Evolutionary conservation across 2,329 filamentous ascomycete species (phyloP), one percentile per base, ranked within the genome.

Genomic region (Ophiostoma quercus): DNA sequence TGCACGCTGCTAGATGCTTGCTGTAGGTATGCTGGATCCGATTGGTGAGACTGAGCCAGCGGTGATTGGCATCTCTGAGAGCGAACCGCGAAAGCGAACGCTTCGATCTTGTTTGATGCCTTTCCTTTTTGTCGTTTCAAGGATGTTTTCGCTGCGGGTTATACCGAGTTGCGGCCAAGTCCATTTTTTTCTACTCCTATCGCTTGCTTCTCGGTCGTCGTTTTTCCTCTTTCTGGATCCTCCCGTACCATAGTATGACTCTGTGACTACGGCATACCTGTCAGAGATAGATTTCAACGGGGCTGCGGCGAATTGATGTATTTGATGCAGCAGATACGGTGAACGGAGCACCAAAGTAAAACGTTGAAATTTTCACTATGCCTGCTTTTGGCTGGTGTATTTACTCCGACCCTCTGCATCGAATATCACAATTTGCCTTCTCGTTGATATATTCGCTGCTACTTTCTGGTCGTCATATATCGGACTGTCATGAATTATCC

Each of bases 401-500:
- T 25, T 22, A 22, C 47, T 54, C n/a, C n/a, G 51, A 57, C 51
- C 51, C 51, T 57, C 57, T 34, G 12, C 25, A 32, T 32, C 12
- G 25, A 62, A 32, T 34, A 47, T 67, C 65, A 22, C 41, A 67
- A 67, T 67, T 68, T 39, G 32, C 47, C 67, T 29, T 34, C 47
- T 60, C 67, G 67, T 60, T 39, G 67, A 41, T 60, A 54, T 51
- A 29, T 60, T 68, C 67, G 67, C 67, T 68, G 47, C 67, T 32
- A 68, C 62, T 39, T 19, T 8, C 57, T 11, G 19, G 12, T 62
- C 25, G 25, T 16, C 57, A 32, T 62, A n/a, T 6, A 12, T 57
- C 7, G 51, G 22, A 16, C 51, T 25, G n/a, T 57, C 8, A 1
- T 22, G 22, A 11, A 34, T 34, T 37, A n/a, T 37, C 14, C 57